A percentile compares a stretch with the other conserved stretches of the same genome.
These are phyloP conservation scores for Paramecium primaurelia DNA, from an alignment of 73 alveolate genomes.

Conservation along the genomic window DNA sequence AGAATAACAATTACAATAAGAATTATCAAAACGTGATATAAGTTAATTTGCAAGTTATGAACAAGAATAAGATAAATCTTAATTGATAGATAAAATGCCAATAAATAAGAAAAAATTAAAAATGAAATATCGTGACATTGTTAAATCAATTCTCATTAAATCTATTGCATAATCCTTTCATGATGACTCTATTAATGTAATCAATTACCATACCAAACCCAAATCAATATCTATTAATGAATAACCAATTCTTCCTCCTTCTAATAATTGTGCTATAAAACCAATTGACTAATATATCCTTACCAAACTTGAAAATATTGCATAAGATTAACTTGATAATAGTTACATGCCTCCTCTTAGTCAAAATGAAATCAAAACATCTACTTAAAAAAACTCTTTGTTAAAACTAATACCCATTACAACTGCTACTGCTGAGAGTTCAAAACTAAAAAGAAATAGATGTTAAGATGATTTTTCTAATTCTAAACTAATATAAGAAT, in stretches of 20 bases:
- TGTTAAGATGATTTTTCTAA: background rate
- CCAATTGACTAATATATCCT: background rate
- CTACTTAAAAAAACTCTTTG: background rate
- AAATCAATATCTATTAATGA: background rate
- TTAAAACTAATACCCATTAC: background rate
- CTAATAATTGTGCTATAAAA: background rate
- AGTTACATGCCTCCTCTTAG: background rate
- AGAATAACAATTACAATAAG: background rate
- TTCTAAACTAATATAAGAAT: background rate
- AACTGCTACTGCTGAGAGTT: background rate
- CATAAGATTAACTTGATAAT: background rate
- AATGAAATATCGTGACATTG: slow-evolving; percentile 8
- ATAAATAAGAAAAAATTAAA: background rate
- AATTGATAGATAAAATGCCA: background rate
- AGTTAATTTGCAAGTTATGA: background rate
- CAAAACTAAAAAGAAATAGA: background rate
- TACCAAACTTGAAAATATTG: background rate
- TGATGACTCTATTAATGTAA: background rate
- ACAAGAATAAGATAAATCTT: background rate
- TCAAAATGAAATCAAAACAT: background rate
- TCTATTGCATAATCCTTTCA: background rate
- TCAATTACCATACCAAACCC: background rate
- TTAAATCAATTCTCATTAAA: background rate
- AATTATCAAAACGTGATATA: background rate
- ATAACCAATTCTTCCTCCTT: background rate